Evolutionary conservation across 2,329 filamentous ascomycete species (phyloP), one percentile per base, ranked within the genome.

Genomic region (Sporothrix pallida): DNA sequence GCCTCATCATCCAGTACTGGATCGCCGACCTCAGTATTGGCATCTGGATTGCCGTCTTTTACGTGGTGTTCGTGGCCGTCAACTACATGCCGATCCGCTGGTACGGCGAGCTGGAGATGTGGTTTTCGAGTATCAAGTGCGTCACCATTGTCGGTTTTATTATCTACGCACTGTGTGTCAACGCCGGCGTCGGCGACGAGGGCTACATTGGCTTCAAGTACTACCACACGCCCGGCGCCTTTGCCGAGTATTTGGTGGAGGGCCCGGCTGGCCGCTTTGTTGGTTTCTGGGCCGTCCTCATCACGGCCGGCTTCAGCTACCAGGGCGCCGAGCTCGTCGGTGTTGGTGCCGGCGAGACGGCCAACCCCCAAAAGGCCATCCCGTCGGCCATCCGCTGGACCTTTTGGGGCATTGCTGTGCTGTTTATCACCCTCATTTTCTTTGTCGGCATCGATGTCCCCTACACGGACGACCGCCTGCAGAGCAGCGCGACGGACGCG

Each of bases 261-360:
- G 84, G 85, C 0, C 74, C 80, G 0, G 76, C 82, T 1, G 83
- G 84, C 0, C 80, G 81, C 2, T 84, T 86, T 74, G 80, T 83
- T 8, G 82, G 82, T 1, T 84, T 85, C 74, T 81, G 80, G 78
- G 72, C 50, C 63, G 72, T 84, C 6, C 85, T 93, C 56, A 87
- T 92, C 76, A 89, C 89, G 71, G 91, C 91, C 26, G 89, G 87
- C n/a, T 92, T 93, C 80, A 88, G 88, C 23, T 93, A 88, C 81
- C 90, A 92, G 80, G 92, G 92, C 58, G 89, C 91, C 2, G 93
- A 95, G 82, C 86, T 94, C 17, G 92, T 94, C 9, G 92, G 90
- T 75, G 89, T 95, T 67, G 91, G 91, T n/a, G 92, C 92, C 7
- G 92, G 92, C 74, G 93, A 95, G 83, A 91, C 91, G 6, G 87